Percentiles rank a stretch among this genome's conserved stretches.
phyloP scores from a whole-genome alignment of 768 basidiomycete genomes.

The Tulasnella sp. region DNA sequence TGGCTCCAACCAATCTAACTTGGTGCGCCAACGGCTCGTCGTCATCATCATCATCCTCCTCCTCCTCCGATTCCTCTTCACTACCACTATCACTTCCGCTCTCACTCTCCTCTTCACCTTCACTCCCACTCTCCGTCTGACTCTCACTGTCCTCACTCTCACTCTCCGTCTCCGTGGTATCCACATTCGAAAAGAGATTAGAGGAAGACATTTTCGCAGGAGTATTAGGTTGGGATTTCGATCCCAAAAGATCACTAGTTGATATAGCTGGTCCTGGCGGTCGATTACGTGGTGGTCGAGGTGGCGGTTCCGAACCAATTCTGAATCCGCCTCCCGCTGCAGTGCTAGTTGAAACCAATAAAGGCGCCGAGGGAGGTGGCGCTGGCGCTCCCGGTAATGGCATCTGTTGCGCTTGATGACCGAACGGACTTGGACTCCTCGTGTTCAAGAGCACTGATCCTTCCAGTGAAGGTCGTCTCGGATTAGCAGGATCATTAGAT shows the following conservation, averaged over 20 bases:
- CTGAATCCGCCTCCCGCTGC: no score
- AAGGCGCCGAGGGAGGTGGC: slow-evolving; percentile 1
- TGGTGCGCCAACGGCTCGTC: slow-evolving; percentile 2
- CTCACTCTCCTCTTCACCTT: slow-evolving; percentile 4
- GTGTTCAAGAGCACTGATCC: background rate
- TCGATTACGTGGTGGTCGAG: no score
- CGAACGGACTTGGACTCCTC: background rate
- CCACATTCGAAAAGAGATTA: no score
- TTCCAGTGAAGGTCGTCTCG: background rate
- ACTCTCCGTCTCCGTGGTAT: no score
- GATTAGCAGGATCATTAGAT: slow-evolving; percentile 7
- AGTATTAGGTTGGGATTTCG: no score
- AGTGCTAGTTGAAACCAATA: no score
- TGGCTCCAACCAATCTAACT: background rate
- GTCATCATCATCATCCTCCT: slow-evolving; percentile 2
- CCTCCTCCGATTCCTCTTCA: slow-evolving; percentile 5
- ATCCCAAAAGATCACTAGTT: no score
- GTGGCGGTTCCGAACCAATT: no score
- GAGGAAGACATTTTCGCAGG: no score
- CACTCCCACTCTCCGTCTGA: no score
- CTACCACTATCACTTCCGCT: slow-evolving; percentile 1
- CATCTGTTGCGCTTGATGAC: background rate
- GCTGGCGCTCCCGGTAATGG: slow-evolving; percentile 1
- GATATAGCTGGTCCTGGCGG: no score
- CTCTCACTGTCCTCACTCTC: no score